Evolutionary conservation across 352 stramenopile genomes (phyloP).

Genomic region (Hyaloperonospora arabidopsidis): DNA sequence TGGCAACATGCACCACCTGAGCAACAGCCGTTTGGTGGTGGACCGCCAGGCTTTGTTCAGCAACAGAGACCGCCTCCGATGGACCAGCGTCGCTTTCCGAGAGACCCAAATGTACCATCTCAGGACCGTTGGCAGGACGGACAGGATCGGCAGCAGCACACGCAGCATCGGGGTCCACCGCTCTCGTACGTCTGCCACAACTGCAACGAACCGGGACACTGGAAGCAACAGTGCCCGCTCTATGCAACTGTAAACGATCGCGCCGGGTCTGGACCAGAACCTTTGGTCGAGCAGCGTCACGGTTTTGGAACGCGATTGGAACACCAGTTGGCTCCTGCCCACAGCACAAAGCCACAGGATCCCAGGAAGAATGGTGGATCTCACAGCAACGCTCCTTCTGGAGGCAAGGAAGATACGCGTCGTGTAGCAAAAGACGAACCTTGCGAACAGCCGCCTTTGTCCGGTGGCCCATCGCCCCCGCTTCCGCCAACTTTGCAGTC

Average conservation of each 20-base stretch:
- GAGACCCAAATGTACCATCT: slow-evolving; percentile 23
- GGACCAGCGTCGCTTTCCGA: slow-evolving; percentile 16
- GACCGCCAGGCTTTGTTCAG: slow-evolving; percentile 7
- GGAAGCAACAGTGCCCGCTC: slow-evolving; percentile 68
- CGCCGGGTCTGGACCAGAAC: slow-evolving; percentile 6
- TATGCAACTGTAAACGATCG: slow-evolving; percentile 19
- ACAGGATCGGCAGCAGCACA: slow-evolving; percentile 16
- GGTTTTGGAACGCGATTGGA: slow-evolving; percentile 2
- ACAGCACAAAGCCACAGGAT: slow-evolving; percentile 17
- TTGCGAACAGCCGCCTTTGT: slow-evolving; percentile 13
- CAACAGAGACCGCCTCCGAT: slow-evolving; percentile 8
- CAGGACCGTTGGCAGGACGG: slow-evolving; percentile 22
- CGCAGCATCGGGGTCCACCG: slow-evolving; percentile 35
- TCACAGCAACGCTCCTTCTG: background rate
- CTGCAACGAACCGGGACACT: slow-evolving; percentile 65
- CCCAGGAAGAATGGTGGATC: slow-evolving; percentile 13
- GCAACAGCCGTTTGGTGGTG: slow-evolving; percentile 11
- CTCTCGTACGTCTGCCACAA: slow-evolving; percentile 71
- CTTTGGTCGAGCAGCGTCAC: slow-evolving; percentile 9
- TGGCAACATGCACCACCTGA: slow-evolving; percentile 9
- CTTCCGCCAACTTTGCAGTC: slow-evolving; percentile 16
- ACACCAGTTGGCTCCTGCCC: slow-evolving; percentile 12
- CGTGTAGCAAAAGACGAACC: slow-evolving; percentile 9
- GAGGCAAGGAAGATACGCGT: background rate
- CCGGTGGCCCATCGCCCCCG: slow-evolving; percentile 15